Evolutionary conservation across 176 grass and related monocot species (phyloP), one percentile per base, ranked within the genome.

Genomic region (Hordeum marinum): DNA sequence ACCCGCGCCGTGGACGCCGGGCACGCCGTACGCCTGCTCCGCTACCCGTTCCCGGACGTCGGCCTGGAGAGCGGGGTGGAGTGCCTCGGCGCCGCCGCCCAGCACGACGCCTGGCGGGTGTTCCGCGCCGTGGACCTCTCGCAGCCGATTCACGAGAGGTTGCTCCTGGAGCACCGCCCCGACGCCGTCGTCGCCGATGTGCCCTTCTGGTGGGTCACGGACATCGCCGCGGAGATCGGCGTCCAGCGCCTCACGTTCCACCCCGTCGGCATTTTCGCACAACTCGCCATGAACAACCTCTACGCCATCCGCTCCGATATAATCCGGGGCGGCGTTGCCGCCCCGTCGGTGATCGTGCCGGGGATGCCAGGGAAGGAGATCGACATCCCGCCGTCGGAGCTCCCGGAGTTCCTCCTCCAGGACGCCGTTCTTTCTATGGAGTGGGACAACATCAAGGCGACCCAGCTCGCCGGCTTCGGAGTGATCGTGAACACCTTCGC

Each of bases 401-500:
- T 98, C 13, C 96, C 96, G 11, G 18, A 18, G 8, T 95, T 98
- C 83, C 55, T 98, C 4, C 75, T 90, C 59, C 20, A 43, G 41
- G 82, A 92, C 7, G 79, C 95, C 60, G 84, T 91, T 45, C 80
- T 98, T 66, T 65, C 87, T 43, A 21, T 14, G 11, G 6, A 42
- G 26, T 98, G 95, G 95, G 80, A 79, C 41, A 64, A 13, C 21
- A 80, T 92, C 11, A 93, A 85, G 77, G 83, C 78, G 36, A 64
- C 77, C 69, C 93, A 98, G 80, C 68, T 95, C 41, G 73, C 63
- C 1, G 76, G 89, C 36, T 92, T 92, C 46, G 91, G 93, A 36
- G 89, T 87, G 55, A 59, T 93, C 21, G 96, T 95, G 37, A 95
- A 95, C 86, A 98, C 93, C 58, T 98, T 88, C 86, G 40, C 39